A percentile compares a stretch with the other conserved stretches of the same genome.
Conservation (phyloP, 805 yeast species). For the Priceomyces carsonii region DNA sequence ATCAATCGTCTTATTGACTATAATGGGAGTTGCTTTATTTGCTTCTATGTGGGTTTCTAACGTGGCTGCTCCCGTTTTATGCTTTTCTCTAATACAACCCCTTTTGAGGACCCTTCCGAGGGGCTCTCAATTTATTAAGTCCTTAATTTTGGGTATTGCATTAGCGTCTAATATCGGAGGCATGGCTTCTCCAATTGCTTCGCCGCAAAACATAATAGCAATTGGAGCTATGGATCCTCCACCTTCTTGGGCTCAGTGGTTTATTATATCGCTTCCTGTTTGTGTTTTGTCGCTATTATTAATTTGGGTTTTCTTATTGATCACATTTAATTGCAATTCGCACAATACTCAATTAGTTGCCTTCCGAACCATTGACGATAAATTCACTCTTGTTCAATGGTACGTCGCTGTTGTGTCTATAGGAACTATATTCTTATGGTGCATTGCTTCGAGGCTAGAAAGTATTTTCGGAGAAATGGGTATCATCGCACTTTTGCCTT, state of each 20-base stretch:
- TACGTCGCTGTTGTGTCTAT: conserved; percentile 69
- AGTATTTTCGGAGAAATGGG: conserved; percentile 92
- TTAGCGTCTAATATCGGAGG: conserved; percentile 55
- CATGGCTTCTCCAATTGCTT: conserved; percentile 56
- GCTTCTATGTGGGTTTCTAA: conserved; percentile 61
- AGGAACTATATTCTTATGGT: conserved; percentile 83
- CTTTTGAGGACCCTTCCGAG: conserved; percentile 45
- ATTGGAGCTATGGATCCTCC: conserved; percentile 52
- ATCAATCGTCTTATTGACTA: conserved; percentile 45
- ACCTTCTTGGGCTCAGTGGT: conserved; percentile 61
- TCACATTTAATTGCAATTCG: conserved; percentile 53
- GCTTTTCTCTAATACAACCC: conserved; percentile 52
- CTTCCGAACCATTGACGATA: conserved; percentile 59
- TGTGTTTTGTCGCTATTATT: conserved; percentile 41
- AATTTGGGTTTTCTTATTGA: conserved; percentile 51
- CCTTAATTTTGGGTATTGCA: conserved; percentile 48
- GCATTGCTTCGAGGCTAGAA: conserved; percentile 75
- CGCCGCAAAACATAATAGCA: conserved; percentile 57
- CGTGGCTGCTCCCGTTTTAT: conserved; percentile 57
- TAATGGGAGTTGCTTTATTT: conserved; percentile 52
- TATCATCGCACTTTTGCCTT: conserved; percentile 86
- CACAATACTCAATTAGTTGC: conserved; percentile 54
- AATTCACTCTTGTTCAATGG: conserved; percentile 71
- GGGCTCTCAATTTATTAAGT: conserved; percentile 40
- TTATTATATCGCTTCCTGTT: conserved; percentile 50